A percentile compares a stretch with the other conserved stretches of the same genome.
Evolutionary conservation across 106 monocot species (phyloP).

Genomic region (Apostasia ramifera): DNA sequence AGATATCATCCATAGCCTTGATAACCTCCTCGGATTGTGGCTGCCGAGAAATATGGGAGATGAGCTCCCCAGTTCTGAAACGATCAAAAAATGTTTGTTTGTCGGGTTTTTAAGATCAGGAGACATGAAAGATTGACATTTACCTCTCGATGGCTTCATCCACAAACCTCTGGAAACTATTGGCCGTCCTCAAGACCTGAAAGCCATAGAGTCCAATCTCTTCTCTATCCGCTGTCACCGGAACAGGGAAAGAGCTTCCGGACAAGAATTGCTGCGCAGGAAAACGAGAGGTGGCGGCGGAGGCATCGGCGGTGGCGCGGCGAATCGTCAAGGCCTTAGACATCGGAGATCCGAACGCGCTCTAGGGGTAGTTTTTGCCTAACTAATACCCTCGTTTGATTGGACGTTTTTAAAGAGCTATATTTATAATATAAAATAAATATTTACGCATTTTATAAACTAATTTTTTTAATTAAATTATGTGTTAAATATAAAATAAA

Average conservation of each 20-base stretch:
- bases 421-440: too few relatives aligned
- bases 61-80: conserved; percentile 61
- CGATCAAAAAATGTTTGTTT: neutral
- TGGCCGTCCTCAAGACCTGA: conserved; percentile 56
- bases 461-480: too few relatives aligned
- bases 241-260: neutral
- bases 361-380: too few relatives aligned
- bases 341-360: conserved; percentile 4
- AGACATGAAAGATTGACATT: neutral
- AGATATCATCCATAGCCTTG: conserved; percentile 83
- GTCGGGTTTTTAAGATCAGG: neutral
- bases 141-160: conserved; percentile 90
- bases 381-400: too few relatives aligned
- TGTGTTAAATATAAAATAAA: too few relatives aligned
- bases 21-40: conserved; percentile 66
- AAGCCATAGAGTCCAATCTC: conserved; percentile 70
- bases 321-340: conserved; percentile 6
- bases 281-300: neutral
- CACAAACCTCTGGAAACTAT: conserved; percentile 82
- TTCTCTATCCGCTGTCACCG: conserved; percentile 2
- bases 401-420: too few relatives aligned
- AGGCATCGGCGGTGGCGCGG: neutral
- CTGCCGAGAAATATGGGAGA: conserved; percentile 42
- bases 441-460: too few relatives aligned
- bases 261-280: conserved; percentile 1